Evolutionary conservation across 805 yeast genomes (phyloP).

Genomic region (Starmera quercuum): DNA sequence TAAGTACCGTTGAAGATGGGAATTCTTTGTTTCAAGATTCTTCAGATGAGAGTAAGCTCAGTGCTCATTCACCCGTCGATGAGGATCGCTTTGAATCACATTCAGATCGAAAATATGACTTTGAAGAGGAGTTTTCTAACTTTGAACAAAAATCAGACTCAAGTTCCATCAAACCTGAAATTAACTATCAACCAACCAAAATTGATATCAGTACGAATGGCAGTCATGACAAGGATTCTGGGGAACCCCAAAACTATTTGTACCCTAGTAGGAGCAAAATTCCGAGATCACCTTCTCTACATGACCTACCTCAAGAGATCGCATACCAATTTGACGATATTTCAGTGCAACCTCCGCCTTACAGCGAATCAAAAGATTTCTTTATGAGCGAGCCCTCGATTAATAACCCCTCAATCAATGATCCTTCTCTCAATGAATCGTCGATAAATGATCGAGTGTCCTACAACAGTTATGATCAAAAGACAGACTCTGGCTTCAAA

Average conservation of each 20-base stretch:
- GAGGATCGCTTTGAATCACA: neutral
- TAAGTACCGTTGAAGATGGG: conserved; percentile 1
- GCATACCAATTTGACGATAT: neutral
- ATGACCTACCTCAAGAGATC: neutral
- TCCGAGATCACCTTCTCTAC: neutral
- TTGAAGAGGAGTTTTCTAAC: neutral
- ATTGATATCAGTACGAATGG: no score
- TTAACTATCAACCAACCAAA: conserved; percentile 1
- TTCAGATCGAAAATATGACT: neutral
- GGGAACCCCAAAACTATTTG: no score
- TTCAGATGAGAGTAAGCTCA: conserved; percentile 6
- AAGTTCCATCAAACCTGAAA: conserved; percentile 3
- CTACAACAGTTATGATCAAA: no score
- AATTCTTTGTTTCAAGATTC: conserved; percentile 14
- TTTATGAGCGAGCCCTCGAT: no score
- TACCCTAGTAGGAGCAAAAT: no score
- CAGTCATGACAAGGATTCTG: no score
- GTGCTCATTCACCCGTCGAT: neutral
- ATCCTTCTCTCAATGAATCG: no score
- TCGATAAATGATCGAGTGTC: no score
- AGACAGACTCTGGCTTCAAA: no score
- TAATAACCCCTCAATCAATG: no score
- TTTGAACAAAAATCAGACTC: neutral
- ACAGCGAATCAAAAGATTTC: no score
- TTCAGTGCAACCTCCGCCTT: no score